Conservation (phyloP, 2,329 filamentous ascomycete species). For the Xylaria digitata region DNA sequence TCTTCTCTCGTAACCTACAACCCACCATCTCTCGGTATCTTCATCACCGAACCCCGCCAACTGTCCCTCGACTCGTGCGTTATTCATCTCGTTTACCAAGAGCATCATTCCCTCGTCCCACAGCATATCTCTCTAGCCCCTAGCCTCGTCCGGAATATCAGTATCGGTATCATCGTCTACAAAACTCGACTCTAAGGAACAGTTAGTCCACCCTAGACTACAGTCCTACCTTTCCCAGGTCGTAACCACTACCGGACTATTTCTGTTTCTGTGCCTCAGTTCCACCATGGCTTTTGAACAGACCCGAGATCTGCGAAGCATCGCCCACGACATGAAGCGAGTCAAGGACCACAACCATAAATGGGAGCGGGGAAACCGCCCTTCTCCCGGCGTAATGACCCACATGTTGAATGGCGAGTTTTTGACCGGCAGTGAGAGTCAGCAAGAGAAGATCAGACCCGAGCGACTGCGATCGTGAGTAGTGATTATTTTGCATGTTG, state of each 20-base stretch:
- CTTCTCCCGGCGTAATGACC: conserved; percentile 45
- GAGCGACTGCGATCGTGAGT: conserved; percentile 52
- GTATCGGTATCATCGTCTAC: conserved; percentile 7
- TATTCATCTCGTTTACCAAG: not conserved
- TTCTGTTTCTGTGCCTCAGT: not conserved
- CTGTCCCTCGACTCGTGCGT: not conserved
- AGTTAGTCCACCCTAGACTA: not conserved
- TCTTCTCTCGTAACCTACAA: conserved; percentile 29
- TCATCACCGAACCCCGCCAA: not conserved
- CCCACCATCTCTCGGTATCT: conserved; percentile 13
- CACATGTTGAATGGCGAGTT: conserved; percentile 16
- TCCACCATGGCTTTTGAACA: conserved; percentile 47
- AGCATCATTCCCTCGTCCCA: conserved; percentile 11
- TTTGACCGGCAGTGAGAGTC: conserved; percentile 46
- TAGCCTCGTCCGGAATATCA: not conserved
- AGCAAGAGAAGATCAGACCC: conserved; percentile 53
- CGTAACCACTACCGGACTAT: not conserved
- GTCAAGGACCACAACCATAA: conserved; percentile 56
- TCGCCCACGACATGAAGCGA: conserved; percentile 57
- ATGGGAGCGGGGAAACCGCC: conserved; percentile 56
- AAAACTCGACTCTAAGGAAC: not conserved
- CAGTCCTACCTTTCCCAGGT: not conserved
- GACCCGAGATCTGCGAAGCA: conserved; percentile 58
- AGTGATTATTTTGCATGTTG: not conserved
- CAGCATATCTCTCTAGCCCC: not conserved